phyloP scores from a whole-genome alignment of 495 filamentous ascomycete species.

The Apodospora peruviana region DNA sequence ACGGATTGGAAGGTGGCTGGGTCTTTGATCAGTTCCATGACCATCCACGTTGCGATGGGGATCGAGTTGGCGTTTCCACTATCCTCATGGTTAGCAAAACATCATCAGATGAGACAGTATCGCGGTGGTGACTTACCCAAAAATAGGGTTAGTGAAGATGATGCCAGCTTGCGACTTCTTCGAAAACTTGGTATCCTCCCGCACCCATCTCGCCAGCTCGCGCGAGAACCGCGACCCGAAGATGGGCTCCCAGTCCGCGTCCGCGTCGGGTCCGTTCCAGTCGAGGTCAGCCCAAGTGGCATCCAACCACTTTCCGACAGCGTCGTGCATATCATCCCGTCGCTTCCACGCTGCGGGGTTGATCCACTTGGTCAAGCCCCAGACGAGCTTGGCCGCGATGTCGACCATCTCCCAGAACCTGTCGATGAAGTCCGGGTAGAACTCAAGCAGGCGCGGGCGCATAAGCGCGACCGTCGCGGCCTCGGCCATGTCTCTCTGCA shows the following conservation, averaged over 20 bases:
- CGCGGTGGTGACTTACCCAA: too few species aligned
- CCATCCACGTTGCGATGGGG: slow-evolving; percentile 19
- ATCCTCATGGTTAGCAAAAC: slow-evolving; percentile 1
- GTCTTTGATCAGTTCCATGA: slow-evolving; percentile 22
- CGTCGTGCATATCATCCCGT: slow-evolving; percentile 7
- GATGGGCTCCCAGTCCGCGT: slow-evolving; percentile 23
- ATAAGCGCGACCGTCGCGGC: slow-evolving; percentile 11
- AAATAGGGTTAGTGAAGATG: too few species aligned
- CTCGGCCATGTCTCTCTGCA: slow-evolving; percentile 13
- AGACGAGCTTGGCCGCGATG: slow-evolving; percentile 4
- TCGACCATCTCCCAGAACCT: slow-evolving; percentile 19
- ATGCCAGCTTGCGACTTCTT: too few species aligned
- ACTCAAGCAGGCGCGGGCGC: slow-evolving; percentile 14
- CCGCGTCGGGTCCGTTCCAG: slow-evolving; percentile 10
- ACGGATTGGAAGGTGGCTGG: slow-evolving; percentile 12
- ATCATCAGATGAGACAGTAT: too few species aligned
- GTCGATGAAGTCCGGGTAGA: slow-evolving; percentile 16
- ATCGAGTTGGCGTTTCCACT: slow-evolving; percentile 25
- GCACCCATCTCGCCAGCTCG: slow-evolving; percentile 15
- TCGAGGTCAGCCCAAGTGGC: slow-evolving; percentile 8
- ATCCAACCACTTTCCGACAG: slow-evolving; percentile 1
- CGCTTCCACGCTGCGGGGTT: slow-evolving; percentile 45
- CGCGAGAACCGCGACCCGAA: slow-evolving; percentile 20
- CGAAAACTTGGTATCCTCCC: slow-evolving; percentile 8
- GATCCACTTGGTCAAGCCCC: slow-evolving; percentile 44